Base-by-base conservation (phyloP, 2,329 filamentous ascomycete genomes). In the Pseudogymnoascus sp. region DNA sequence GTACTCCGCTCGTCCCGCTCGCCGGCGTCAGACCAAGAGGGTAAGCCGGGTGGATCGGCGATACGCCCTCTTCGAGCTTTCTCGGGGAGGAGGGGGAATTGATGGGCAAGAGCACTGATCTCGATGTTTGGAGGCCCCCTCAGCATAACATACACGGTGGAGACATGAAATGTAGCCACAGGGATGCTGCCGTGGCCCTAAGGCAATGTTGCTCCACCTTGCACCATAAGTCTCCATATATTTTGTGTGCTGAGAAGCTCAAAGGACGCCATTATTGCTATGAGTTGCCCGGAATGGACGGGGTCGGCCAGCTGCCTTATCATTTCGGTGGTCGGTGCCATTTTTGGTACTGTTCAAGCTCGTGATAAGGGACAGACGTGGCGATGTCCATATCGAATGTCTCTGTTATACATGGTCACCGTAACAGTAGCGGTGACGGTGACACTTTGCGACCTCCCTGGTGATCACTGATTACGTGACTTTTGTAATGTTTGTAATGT, bases 351-450 rank as follows among this genome's bases (percentile, higher is more conserved):
- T 29, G 41, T 26, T 47, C 29, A 15, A 29, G 41, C 24, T 24
- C 21, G 41, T 50, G 41, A 50, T 50, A 50, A 50, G 41, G 36
- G 36, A 50, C 13, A 47, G 41, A 50, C 41, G 41, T 50, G 41
- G 41, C 41, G 41, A 21, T 50, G 41, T 50, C 41, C 41, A 50
- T 50, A 31, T 50, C 41, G 24, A 50, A 31, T 50, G 41, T 50
- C 24, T 50, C 41, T 50, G 41, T 50, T 50, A 50, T 50, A 50
- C 41, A 50, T 50, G 41, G 29, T 15, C 24, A 50, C 13, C 29
- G 41, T 50, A 50, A 50, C 41, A 50, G 41, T 50, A 50, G 41
- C 41, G 41, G 41, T 50, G 41, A 50, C 41, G 41, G 41, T 50
- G 41, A 50, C 41, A 50, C 24, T 50, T 50, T 50, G 41, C 24